These are phyloP conservation scores for Tuber melanosporum DNA, from an alignment of 495 filamentous ascomycete genomes.

Conservation along the genomic window DNA sequence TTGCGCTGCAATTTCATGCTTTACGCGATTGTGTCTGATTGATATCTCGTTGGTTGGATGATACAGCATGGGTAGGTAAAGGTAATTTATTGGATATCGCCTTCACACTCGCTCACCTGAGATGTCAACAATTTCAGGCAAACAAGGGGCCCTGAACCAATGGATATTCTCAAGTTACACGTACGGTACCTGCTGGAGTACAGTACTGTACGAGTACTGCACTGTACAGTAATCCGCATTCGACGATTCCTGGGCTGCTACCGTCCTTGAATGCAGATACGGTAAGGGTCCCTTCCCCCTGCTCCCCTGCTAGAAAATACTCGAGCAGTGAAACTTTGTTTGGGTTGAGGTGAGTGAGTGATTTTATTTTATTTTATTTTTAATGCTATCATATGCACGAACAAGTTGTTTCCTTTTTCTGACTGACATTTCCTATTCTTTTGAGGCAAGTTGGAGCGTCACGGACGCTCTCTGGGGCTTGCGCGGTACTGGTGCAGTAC, in stretches of 20 bases:
- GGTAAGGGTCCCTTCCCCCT: neutral
- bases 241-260: neutral
- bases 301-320: neutral
- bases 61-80: neutral
- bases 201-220: too few species aligned
- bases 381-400: neutral
- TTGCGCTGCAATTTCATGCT: neutral
- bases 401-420: neutral
- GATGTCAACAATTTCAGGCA: neutral
- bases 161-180: neutral
- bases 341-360: neutral
- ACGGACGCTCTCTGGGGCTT: neutral
- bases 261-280: neutral
- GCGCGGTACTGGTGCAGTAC: too few species aligned
- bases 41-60: neutral
- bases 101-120: neutral
- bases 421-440: neutral
- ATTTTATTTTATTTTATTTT: neutral
- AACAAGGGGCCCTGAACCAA: neutral
- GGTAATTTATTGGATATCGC: neutral
- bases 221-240: neutral
- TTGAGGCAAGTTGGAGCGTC: neutral
- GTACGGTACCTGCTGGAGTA: too few species aligned
- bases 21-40: neutral
- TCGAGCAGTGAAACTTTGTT: neutral